Evolutionary conservation across 179 eudicot species (phyloP), one percentile per base, ranked within the genome.

Genomic region (Heliamphora pulchella): DNA sequence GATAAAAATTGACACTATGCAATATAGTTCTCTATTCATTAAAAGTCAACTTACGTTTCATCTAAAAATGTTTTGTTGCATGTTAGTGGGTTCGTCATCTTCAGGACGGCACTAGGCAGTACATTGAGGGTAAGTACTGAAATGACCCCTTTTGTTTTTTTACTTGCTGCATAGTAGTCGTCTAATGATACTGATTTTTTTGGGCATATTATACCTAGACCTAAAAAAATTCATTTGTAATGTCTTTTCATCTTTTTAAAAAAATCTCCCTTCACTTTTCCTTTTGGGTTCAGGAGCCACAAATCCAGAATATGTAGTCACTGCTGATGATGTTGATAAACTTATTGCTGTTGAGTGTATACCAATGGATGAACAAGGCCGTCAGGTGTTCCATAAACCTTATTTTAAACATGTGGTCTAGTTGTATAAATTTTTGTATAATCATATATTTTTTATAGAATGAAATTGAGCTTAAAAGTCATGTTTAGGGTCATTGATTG

Each of bases 271-370:
- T 0, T 15, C 51, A 41, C 73, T 65, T 67, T 48, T 75, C 14
- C 71, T 69, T 76, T 81, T 81, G 63, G n/a, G 53, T 71, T 79
- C 89, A 95, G 98, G 98, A 79, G 98, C 98, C 77, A 91, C 95
- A 59, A 91, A 93, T 85, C 98, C 95, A 17, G 98, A 95, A 84
- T 95, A 95, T 87, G 86, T 92, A 55, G 92, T 95, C 76, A 90
- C 98, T 76, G 97, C 96, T 78, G 98, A 95, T 86, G 98, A 95
- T 90, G 91, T 95, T 57, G 98, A 88, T 88, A 93, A 93, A 87
- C 88, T 87, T 82, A 88, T 95, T 75, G 94, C 95, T 69, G 97
- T 95, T 78, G 98, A 93, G 86, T 95, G 98, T 87, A 92, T 92
- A 82, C 98, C 98, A 48, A 95, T 95, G 98, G 95, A 93, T 88